Evolutionary conservation across 169 alveolate species (phyloP), one percentile per base, ranked within the genome.

Genomic region (Plasmodium inui): DNA sequence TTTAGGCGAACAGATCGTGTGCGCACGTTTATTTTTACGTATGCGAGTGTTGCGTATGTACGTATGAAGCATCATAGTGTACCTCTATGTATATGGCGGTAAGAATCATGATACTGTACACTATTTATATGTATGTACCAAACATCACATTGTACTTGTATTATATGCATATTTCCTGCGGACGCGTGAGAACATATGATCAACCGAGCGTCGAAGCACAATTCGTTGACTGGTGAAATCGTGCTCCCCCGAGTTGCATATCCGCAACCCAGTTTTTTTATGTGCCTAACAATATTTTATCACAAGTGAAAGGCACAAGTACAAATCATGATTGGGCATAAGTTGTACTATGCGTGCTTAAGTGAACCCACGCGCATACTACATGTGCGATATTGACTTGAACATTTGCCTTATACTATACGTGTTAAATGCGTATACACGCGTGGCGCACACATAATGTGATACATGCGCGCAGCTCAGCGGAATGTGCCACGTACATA

Each of bases 331-430:
- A 67, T n/a, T 67, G 37, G 41, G 28, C 70, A n/a, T 41, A 78
- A n/a, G 53, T 28, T 12, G 22, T 37, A 22, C 55, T 81, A 81
- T 34, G 32, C 17, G 5, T 3, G 5, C 41, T 30, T 61, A 61
- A 7, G 76, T 61, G 34, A 22, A 61, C 76, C 17, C 34, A 61
- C 34, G 34, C 34, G 34, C 41, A 41, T 32, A 55, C 41, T 26
- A 82, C 26, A 82, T 82, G 72, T 55, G 71, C 71, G 19, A 57
- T 55, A 82, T 82, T 57, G 37, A 82, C 41, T 34, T 82, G 71
- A 57, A 53, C 39, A 82, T 80, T 10, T 46, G 37, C 34, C 3
- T 46, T 46, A 46, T 41, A 39, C 37, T n/a, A n/a, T 19, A 22
- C 46, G 67, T 30, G 37, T 39, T 44, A 50, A 14, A 50, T 14